Evolutionary conservation across 192 early-diverging fungal species (phyloP).

Genomic region (Rhizophagus sp.): DNA sequence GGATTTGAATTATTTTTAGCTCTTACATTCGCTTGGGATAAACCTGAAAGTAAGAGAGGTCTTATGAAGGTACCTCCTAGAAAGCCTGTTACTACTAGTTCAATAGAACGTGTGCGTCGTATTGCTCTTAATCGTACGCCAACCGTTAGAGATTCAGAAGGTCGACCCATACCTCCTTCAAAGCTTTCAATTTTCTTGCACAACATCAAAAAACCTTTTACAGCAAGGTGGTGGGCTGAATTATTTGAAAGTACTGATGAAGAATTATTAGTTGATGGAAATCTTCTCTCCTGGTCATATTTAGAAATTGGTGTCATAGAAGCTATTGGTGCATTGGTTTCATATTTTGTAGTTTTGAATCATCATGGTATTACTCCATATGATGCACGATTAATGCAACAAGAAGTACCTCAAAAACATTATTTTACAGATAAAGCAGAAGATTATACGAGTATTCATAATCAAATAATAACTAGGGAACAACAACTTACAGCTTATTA

Average conservation of each 20-base stretch:
- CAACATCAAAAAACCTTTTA: constrained; percentile 49
- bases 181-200: constrained; percentile 32
- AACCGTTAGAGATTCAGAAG: constrained; percentile 51
- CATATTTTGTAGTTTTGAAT: constrained; percentile 82
- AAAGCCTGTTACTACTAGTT: constrained; percentile 79
- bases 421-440: constrained; percentile 53
- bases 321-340: constrained; percentile 63
- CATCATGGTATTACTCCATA: constrained; percentile 63
- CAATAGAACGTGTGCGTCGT: constrained; percentile 70
- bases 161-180: constrained; percentile 42
- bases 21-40: constrained; percentile 91
- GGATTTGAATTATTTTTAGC: constrained; percentile 91
- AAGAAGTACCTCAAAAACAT: constrained; percentile 35
- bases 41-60: constrained; percentile 69
- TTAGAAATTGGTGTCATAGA: constrained; percentile 85
- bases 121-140: constrained; percentile 49
- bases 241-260: constrained; percentile 71
- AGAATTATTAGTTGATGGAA: constrained; percentile 84
- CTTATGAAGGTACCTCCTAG: constrained; percentile 92
- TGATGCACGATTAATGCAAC: constrained; percentile 59
- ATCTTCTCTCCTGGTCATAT: constrained; percentile 82
- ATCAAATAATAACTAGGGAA: constrained; percentile 44
- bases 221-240: constrained; percentile 61
- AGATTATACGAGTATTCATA: constrained; percentile 39
- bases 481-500: constrained; percentile 68